Base-by-base conservation (phyloP, 1,139 yeast species). In the Hyphopichia pseudoburtonii region DNA sequence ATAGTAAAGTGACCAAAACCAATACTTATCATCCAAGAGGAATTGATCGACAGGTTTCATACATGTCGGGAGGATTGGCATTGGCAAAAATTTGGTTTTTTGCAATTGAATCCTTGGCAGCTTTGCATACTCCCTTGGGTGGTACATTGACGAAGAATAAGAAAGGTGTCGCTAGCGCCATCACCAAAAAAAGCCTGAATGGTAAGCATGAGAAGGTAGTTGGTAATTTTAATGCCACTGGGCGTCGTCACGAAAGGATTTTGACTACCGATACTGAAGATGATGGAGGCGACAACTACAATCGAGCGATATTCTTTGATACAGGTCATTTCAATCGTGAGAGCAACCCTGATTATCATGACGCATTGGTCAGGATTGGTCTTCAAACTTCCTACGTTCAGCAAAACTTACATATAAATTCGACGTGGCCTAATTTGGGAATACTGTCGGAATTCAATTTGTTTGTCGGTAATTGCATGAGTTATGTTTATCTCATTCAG, bases 71-170 rank as follows among this genome's bases (percentile, higher is more conserved):
- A n/a, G 76, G 73, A 2, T 47, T 69, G n/a, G 72, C 75, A 1
- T 50, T 70, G 8, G 73, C 75, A 1, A 63, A 65, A 40, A 60
- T 62, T n/a, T 70, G 75, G 76, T 70, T 67, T 42, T 67, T 65
- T 44, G 70, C 74, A 10, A 62, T 70, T 32, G 76, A 70, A 40
- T 47, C 65, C 5, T 41, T 65, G 15, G 74, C 74, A 1, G 62
- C 64, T 10, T 46, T 66, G 23, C 50, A 57, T 37, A 54, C 66
- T 2, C 50, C 62, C 2, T 40, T 51, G 15, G 73, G 73, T 2
- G 68, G 70, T 0, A 56, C 70, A 2, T 44, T 62, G 26, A 51
- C 46, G 17, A 47, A 44, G 30, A 43, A 42, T 27, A 36, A 37
- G 12, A 33, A 32, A 11, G 17, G 34, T 9, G 12, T 21, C 19